Evolutionary conservation across 768 basidiomycete genomes (phyloP), one percentile per base, ranked within the genome.

Genomic region (Lentinula aciculospora): DNA sequence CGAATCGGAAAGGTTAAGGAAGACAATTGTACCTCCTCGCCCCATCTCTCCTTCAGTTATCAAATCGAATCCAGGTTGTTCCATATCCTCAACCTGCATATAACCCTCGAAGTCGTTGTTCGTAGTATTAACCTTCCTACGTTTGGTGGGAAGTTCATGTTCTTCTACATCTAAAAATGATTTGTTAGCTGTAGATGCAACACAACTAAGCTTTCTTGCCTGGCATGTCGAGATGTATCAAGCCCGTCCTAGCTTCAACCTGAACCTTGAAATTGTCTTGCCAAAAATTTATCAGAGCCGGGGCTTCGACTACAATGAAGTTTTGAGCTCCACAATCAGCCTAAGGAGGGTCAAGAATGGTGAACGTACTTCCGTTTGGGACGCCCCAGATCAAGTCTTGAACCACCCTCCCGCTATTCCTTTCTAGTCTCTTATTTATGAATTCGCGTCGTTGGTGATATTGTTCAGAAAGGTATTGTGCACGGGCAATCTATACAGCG

Each of bases 261-360:
- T 88, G 87, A 1, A 85, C 74, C 63, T 81, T 87, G 70, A 89
- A 84, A 63, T 81, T 86, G 56, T 82, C 78, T 58, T 81, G 72
- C 91, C 91, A 93, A 63, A 92, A 90, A 57, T 86, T 80, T 0
- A 82, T 74, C 42, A 93, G 68, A n/a, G 76, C 77, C 49, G 81
- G 80, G 0, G 86, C 86, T 60, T 81, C 75, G 54, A 92, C 91
- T 91, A 32, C 6, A 19, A 31, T 63, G 19, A 45, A 17, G 8
- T 3, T 40, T 54, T 25, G 23, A 36, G 5, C 5, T 10, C 9
- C 27, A 28, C 23, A n/a, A 31, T 13, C 6, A n/a, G n/a, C n/a
- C n/a, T n/a, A n/a, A n/a, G n/a, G 17, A 21, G 27, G 2, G 10
- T 9, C n/a, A 23, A 37, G 13, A 28, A 56, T n/a, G n/a, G 42